Conservation (phyloP, 306 rosid genomes). For the Ochetophila trinervis region DNA sequence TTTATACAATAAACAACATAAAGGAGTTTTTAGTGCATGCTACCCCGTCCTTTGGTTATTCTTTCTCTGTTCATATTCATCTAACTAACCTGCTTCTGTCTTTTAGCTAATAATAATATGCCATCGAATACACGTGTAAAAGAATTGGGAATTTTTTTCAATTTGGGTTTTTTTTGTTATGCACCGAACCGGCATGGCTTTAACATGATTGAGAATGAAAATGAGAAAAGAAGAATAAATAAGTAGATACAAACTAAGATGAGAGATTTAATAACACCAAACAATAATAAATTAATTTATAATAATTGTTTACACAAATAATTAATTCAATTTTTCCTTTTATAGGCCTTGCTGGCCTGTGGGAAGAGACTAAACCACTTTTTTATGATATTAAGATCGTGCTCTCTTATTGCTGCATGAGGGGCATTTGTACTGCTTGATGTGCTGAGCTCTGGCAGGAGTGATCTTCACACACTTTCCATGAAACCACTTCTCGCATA, state of each 20-base stretch:
- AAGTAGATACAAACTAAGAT: too few species aligned
- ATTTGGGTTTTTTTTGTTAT: too few species aligned
- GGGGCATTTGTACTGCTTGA: constrained; percentile 71
- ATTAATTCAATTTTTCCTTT: too few species aligned
- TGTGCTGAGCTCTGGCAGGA: constrained; percentile 61
- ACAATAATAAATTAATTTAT: too few species aligned
- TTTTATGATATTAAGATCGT: constrained; percentile 43
- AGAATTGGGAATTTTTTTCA: too few species aligned
- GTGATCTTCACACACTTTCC: constrained; percentile 68
- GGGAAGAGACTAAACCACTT: constrained; percentile 27
- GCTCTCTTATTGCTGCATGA: constrained; percentile 63
- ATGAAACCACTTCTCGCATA: constrained; percentile 65
- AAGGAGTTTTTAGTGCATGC: background rate
- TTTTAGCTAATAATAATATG: background rate
- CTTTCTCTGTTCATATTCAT: background rate
- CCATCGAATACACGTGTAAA: too few species aligned
- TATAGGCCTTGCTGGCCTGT: too few species aligned
- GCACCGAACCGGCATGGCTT: background rate
- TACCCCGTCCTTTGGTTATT: background rate
- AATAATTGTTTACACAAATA: too few species aligned
- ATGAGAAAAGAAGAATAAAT: too few species aligned
- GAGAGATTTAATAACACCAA: too few species aligned
- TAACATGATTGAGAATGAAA: background rate
- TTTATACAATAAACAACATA: background rate
- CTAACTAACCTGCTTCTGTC: background rate